Evolutionary conservation across 139 green algal species (phyloP), one percentile per base, ranked within the genome.

Genomic region (Edaphochlamys debaryana): DNA sequence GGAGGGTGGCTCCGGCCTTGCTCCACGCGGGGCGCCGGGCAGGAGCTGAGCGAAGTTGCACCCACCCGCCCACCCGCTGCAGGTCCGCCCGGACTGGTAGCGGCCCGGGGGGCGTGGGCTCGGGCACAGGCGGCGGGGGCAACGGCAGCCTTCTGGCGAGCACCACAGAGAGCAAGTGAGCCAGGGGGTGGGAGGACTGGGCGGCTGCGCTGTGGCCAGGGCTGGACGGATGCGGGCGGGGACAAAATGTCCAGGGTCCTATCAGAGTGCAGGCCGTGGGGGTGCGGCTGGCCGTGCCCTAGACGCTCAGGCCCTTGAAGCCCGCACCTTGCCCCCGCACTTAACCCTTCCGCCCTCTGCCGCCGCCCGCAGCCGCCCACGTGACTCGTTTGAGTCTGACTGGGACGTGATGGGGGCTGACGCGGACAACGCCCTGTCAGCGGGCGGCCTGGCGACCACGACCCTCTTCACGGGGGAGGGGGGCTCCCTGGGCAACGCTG

Each of bases 371-470:
- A 23, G 29, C 37, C 70, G 76, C 48, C 78, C 66, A 4, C 78
- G 66, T 27, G 66, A 76, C 27, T 84, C 78, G 23, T 76, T 84
- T 37, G 78, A 84, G 11, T 69, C 48, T 3, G 78, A 84, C 36
- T 84, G 78, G 78, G 78, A 84, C 52, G 66, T 84, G 27, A 76
- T 84, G 78, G 78, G 78, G 30, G 45, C 42, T 13, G 76, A 82
- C 13, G 70, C 34, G 42, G 76, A 82, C 76, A 74, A 52, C 36
- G 76, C 22, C 40, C 62, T 82, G 32, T 67, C 42, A 27, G 34
- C 64, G 7, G 34, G 4, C 2, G 64, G 64, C 64, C 17, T 27
- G 4, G 60, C 60, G 60, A 42, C 4, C 22, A n/a, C 64, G 2
- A n/a, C 64, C 13, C 13, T 69, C 11, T 11, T 22, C 34, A 69